Evolutionary conservation across 306 rosid species (phyloP).

Genomic region (Quercus bicolor): DNA sequence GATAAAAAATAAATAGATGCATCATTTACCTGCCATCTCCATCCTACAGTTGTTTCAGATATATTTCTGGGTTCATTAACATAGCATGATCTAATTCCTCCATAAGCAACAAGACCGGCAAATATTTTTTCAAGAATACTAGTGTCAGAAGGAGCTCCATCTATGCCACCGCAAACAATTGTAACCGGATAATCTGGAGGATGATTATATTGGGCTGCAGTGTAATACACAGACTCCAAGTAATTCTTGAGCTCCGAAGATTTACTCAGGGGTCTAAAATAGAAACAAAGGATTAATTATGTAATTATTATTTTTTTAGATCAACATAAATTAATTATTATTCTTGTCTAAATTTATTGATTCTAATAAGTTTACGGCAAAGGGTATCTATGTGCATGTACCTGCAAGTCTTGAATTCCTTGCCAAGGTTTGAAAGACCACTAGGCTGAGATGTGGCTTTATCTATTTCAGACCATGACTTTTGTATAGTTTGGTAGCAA

Average conservation of each 20-base stretch:
- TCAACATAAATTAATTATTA: too few species aligned
- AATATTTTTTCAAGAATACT: conserved; percentile 44
- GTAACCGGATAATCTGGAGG: conserved; percentile 61
- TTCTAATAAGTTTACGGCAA: background rate
- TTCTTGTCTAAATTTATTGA: too few species aligned
- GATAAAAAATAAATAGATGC: background rate
- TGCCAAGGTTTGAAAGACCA: conserved; percentile 55
- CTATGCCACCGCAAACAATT: conserved; percentile 55
- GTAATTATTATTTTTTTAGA: background rate
- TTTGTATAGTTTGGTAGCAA: conserved; percentile 52
- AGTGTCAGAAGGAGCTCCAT: conserved; percentile 29
- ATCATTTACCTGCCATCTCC: conserved; percentile 79
- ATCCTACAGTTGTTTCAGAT: conserved; percentile 43
- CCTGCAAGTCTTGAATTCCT: conserved; percentile 55
- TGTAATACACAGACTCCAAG: conserved; percentile 7
- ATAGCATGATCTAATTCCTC: conserved; percentile 45
- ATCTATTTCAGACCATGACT: conserved; percentile 68
- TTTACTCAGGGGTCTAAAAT: conserved; percentile 34
- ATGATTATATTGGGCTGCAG: conserved; percentile 56
- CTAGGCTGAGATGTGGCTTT: conserved; percentile 32
- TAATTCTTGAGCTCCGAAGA: conserved; percentile 35
- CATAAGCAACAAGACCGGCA: conserved; percentile 52
- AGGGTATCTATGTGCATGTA: background rate
- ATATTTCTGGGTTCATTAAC: conserved; percentile 25
- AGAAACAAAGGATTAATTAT: background rate